Percentiles rank a stretch among this genome's conserved stretches.
Evolutionary conservation across 2,329 filamentous ascomycete genomes (phyloP).

Genomic region (Colletotrichum tanaceti): DNA sequence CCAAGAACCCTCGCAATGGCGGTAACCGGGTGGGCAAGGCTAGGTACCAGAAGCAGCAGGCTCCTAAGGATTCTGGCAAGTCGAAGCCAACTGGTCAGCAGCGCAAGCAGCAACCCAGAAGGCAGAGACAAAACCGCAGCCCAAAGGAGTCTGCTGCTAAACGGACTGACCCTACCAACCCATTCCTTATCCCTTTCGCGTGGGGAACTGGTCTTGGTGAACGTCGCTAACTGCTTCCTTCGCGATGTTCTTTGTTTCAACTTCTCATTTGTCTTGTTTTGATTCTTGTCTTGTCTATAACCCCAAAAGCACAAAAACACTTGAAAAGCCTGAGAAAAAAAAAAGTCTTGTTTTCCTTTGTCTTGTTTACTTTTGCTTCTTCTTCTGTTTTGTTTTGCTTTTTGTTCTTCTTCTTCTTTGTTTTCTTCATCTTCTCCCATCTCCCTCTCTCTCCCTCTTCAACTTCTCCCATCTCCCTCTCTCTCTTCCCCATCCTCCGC

Average conservation of each 20-base stretch:
- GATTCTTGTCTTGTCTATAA: not conserved
- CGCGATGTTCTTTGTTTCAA: too few relatives aligned
- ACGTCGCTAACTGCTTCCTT: not conserved
- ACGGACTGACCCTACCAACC: not conserved
- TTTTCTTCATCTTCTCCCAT: not conserved
- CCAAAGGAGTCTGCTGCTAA: not conserved
- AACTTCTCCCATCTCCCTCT: too few relatives aligned
- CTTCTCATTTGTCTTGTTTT: not conserved
- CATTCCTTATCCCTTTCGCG: not conserved
- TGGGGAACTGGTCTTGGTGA: not conserved
- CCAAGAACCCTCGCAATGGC: too few relatives aligned
- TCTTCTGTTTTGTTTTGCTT: conserved; percentile 1
- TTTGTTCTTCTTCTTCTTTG: not conserved
- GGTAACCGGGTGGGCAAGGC: not conserved
- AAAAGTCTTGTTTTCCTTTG: not conserved
- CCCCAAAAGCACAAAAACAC: conserved; percentile 17
- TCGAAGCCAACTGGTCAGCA: not conserved
- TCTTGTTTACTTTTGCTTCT: not conserved
- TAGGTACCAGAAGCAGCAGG: not conserved
- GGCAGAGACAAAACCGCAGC: not conserved
- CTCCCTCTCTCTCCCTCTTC: too few relatives aligned
- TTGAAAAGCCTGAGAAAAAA: conserved; percentile 5
- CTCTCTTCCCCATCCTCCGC: too few relatives aligned
- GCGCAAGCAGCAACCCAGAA: conserved; percentile 1
- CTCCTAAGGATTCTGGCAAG: not conserved